Percentiles rank a stretch among this genome's conserved stretches.
phyloP scores from a whole-genome alignment of 2,329 filamentous ascomycete species.

The Penicillium sp. region DNA sequence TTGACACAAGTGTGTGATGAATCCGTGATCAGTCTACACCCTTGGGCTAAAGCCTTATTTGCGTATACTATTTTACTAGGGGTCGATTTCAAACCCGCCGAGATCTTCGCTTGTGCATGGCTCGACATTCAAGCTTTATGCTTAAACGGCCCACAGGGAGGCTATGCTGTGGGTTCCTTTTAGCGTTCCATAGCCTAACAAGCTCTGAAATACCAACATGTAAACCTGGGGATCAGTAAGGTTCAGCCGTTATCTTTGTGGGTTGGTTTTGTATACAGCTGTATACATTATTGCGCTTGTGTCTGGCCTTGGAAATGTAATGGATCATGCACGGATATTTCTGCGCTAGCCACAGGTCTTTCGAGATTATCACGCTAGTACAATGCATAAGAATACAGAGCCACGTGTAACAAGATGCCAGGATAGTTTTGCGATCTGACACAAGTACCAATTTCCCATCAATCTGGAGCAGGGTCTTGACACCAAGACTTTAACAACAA shows the following conservation, averaged over 20 bases:
- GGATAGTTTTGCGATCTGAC: not conserved
- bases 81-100: not conserved
- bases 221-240: not conserved
- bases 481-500: not conserved
- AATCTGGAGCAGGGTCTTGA: not conserved
- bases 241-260: not conserved
- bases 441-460: not conserved
- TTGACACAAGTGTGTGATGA: not conserved
- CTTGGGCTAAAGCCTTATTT: not conserved
- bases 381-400: not conserved
- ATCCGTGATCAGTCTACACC: not conserved
- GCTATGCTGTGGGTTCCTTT: conserved; percentile 9
- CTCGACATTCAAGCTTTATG: conserved; percentile 14
- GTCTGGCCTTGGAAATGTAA: not conserved
- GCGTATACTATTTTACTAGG: not conserved
- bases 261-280: not conserved
- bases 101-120: conserved; percentile 7
- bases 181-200: conserved; percentile 2
- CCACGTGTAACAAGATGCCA: not conserved
- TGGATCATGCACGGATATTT: not conserved
- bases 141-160: conserved; percentile 14
- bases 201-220: not conserved
- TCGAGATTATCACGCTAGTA: not conserved
- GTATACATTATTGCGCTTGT: not conserved
- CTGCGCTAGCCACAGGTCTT: not conserved